Base-by-base conservation (phyloP, 768 basidiomycete species). In the Gautieria morchelliformis region DNA sequence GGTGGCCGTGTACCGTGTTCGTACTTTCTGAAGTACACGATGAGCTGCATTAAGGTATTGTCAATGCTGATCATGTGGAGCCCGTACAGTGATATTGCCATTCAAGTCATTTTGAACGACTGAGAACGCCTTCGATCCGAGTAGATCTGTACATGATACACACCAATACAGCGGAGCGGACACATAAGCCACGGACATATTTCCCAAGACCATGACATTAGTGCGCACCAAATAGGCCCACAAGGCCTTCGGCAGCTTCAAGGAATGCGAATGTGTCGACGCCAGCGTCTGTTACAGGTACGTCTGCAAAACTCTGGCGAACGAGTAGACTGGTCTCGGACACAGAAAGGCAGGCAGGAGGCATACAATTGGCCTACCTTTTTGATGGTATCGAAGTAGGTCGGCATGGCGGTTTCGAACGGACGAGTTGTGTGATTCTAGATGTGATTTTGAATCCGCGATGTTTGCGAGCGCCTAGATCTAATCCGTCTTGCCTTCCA, bases 251-350 rank as follows among this genome's bases (percentile, higher is more conserved):
- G 1, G 89, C 77, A 8, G 95, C 96, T 64, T 95, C 85, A 63
- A 94, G 78, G 75, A 98, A 99, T 49, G 78, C 75, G 46, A 81
- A 68, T 15, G 96, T 98, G 69, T 98, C 85, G 68, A 98, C 82
- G 60, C 95, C 95, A 64, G 78, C 79, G 63, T 91, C 84, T 56
- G 86, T 89, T 62, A 91, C 78, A 32, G 86, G 80, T 41, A 98
- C 95, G 70, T 94, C 87, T 63, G 84, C 83, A 69, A 93, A 99
- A n/a, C 91, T 94, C 95, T 98, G 35, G 2, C 4, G 35, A 9
- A 37, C 4, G n/a, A 44, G n/a, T n/a, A 19, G 19, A n/a, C n/a
- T 12, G 1, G 42, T 44, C n/a, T 17, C 9, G 42, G 17, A 9
- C 3, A 44, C 3, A 44, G 9, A 3, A 9, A 9, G 7, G 5